These are phyloP conservation scores for Royoungia palumana DNA, from an alignment of 768 basidiomycete genomes.

Conservation along the genomic window DNA sequence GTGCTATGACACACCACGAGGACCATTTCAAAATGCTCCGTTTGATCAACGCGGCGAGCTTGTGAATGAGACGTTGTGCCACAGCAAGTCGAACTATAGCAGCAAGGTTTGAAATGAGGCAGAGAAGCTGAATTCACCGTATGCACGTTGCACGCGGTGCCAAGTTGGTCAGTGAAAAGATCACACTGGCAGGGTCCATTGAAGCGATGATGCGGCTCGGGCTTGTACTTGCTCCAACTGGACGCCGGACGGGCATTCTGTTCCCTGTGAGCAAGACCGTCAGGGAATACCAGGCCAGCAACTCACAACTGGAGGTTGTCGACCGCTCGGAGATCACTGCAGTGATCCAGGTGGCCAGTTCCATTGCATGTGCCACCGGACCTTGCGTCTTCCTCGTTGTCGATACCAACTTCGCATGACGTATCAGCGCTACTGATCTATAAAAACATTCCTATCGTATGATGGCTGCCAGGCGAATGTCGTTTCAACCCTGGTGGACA, in stretches of 20 bases:
- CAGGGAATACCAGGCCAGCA: no score
- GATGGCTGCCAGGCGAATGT: neutral
- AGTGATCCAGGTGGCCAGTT: no score
- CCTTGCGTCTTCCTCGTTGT: conserved; percentile 14
- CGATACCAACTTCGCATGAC: neutral
- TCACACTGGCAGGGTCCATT: conserved; percentile 4
- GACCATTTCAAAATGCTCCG: neutral
- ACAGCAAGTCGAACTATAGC: neutral
- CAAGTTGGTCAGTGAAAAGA: neutral
- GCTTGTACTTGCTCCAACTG: no score
- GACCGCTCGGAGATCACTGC: no score
- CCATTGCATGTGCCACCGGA: no score
- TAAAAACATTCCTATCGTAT: neutral
- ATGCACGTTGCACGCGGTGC: conserved; percentile 6
- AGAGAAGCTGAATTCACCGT: neutral
- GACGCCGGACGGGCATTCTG: no score
- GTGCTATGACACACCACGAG: neutral
- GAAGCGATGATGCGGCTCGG: no score
- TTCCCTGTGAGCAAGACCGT: neutral
- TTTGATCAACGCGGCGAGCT: conserved; percentile 18
- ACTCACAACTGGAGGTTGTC: no score
- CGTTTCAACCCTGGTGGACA: neutral
- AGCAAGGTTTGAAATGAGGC: conserved; percentile 13
- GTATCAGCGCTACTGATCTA: neutral
- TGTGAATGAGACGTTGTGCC: conserved; percentile 1